Evolutionary conservation across 2,329 filamentous ascomycete species (phyloP).

Genomic region (Cryphonectria naterciae): DNA sequence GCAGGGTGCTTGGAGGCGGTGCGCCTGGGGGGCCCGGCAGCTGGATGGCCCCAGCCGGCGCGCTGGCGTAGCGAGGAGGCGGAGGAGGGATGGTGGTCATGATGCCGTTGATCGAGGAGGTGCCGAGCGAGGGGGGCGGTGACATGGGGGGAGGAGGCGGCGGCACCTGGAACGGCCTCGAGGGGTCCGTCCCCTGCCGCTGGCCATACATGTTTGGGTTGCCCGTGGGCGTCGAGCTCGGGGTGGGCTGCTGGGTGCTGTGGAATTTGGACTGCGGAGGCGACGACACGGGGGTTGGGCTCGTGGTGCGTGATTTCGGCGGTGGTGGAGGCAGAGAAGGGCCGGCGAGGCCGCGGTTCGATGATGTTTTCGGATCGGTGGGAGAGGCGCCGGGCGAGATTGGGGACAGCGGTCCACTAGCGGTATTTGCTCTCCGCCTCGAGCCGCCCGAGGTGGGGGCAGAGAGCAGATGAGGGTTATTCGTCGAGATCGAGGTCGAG

Average conservation of each 20-base stretch:
- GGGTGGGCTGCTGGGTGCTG: slow-evolving; percentile 16
- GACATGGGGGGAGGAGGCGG: slow-evolving; percentile 59
- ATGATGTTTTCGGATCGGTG: slow-evolving; percentile 19
- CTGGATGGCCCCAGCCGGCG: slow-evolving; percentile 48
- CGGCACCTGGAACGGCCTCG: slow-evolving; percentile 58
- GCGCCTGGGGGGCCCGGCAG: slow-evolving; percentile 36
- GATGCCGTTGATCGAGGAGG: slow-evolving; percentile 49
- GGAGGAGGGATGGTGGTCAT: slow-evolving; percentile 57
- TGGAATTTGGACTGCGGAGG: slow-evolving; percentile 16
- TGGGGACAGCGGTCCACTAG: slow-evolving; percentile 28
- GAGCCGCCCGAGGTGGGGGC: slow-evolving; percentile 20
- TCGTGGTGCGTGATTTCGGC: slow-evolving; percentile 20
- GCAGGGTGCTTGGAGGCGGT: slow-evolving; percentile 38
- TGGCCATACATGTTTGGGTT: slow-evolving; percentile 57
- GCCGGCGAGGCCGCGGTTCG: slow-evolving; percentile 7
- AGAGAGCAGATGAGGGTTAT: slow-evolving; percentile 24
- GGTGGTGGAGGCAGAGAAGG: slow-evolving; percentile 18
- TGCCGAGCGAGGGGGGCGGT: slow-evolving; percentile 44
- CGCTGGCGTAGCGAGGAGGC: slow-evolving; percentile 56
- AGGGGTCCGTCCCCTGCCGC: slow-evolving; percentile 53
- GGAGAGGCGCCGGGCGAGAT: slow-evolving; percentile 23
- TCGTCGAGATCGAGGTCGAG: neutral
- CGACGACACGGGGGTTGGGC: slow-evolving; percentile 21
- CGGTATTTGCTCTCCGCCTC: slow-evolving; percentile 28
- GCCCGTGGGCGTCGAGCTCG: slow-evolving; percentile 30